Evolutionary conservation across 2,329 filamentous ascomycete genomes (phyloP).

Genomic region (Ramularia collo-cygni): DNA sequence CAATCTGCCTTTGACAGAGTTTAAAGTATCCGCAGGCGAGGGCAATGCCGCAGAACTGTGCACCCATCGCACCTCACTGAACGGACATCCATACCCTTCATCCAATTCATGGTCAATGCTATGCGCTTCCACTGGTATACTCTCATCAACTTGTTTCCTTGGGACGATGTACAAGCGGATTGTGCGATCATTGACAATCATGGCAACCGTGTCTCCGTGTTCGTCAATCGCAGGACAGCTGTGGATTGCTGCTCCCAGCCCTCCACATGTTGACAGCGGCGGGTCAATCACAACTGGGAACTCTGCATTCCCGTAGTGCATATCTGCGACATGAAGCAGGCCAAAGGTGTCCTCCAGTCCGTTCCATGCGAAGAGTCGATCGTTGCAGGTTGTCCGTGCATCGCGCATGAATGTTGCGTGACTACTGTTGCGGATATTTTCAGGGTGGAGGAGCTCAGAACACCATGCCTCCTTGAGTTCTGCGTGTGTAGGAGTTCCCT

Average conservation of each 20-base stretch:
- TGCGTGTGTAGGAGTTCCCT: conserved; percentile 28
- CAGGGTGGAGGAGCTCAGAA: conserved; percentile 31
- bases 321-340: conserved; percentile 28
- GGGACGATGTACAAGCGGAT: conserved; percentile 32
- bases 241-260: conserved; percentile 32
- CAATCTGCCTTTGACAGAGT: conserved; percentile 27
- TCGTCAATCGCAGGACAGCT: conserved; percentile 31
- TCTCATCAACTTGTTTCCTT: conserved; percentile 22
- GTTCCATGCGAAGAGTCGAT: conserved; percentile 33
- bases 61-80: conserved; percentile 31
- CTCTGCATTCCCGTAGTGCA: conserved; percentile 31
- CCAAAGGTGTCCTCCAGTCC: conserved; percentile 32
- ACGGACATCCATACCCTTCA: conserved; percentile 33
- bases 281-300: conserved; percentile 34
- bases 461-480: conserved; percentile 35
- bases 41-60: conserved; percentile 26
- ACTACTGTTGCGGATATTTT: conserved; percentile 33
- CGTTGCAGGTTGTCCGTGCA: conserved; percentile 24
- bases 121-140: conserved; percentile 29
- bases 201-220: conserved; percentile 31
- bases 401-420: conserved; percentile 33
- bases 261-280: conserved; percentile 31
- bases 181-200: conserved; percentile 34
- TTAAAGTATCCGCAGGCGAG: conserved; percentile 19
- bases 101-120: conserved; percentile 34